Percentiles rank a stretch among this genome's conserved stretches.
Evolutionary conservation across 192 early-diverging fungal species (phyloP).

Genomic region (Rhizophlyctis rosea): DNA sequence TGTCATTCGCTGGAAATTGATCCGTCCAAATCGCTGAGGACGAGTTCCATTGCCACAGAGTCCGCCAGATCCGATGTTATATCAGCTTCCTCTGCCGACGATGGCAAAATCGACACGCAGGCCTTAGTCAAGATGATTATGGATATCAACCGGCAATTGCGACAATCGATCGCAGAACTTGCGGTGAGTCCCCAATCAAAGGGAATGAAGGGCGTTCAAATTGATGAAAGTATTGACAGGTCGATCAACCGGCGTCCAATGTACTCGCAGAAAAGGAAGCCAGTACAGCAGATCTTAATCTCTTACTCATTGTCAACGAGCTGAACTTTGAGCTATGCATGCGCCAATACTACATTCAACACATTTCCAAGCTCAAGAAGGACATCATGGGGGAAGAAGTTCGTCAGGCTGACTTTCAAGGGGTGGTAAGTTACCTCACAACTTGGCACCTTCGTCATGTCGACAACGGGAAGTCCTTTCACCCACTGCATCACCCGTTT

Average conservation of each 20-base stretch:
- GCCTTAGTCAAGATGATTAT: too few relatives aligned
- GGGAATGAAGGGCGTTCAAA: neutral
- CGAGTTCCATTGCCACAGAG: too few relatives aligned
- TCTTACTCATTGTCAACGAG: conserved; percentile 31
- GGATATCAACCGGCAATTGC: conserved; percentile 15
- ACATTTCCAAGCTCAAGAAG: conserved; percentile 34
- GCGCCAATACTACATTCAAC: conserved; percentile 29
- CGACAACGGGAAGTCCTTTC: neutral
- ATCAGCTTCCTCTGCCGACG: too few relatives aligned
- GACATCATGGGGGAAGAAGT: conserved; percentile 19
- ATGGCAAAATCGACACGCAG: too few relatives aligned
- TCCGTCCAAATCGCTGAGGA: too few relatives aligned
- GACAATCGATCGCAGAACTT: conserved; percentile 10
- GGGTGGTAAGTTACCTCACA: conserved; percentile 3
- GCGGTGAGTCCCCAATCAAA: neutral
- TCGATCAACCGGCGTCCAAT: too few relatives aligned
- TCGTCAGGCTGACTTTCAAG: conserved; percentile 21
- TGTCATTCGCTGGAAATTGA: too few relatives aligned
- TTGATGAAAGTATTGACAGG: too few relatives aligned
- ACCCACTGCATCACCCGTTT: neutral
- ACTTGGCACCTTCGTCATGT: neutral
- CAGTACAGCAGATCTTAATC: too few relatives aligned
- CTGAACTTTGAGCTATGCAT: conserved; percentile 36
- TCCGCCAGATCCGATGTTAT: too few relatives aligned
- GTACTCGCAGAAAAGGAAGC: too few relatives aligned